Base-by-base conservation (phyloP, 352 stramenopile genomes). In the Pythium pyrilobum region DNA sequence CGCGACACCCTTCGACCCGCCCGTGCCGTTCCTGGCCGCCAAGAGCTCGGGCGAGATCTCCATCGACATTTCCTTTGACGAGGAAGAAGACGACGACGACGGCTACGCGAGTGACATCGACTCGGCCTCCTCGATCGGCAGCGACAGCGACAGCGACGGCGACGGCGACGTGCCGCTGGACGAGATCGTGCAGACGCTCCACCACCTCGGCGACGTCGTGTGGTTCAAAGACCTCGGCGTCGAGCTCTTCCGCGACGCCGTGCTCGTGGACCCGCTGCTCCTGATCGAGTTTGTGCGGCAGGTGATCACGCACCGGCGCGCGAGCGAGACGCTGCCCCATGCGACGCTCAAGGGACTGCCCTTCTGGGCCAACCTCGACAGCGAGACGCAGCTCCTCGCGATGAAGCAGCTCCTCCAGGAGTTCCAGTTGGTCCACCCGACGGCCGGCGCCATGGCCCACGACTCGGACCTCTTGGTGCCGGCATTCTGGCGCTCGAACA, bases 321-420 rank as follows among this genome's bases (percentile, higher is more conserved):
- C n/a, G 3, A 27, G 1, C 13, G 12, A n/a, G 4, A 12, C 18
- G 8, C 6, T 60, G 23, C 37, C 20, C 0, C 33, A 52, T 20
- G 4, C 6, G 29, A 20, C 12, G 18, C 44, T 52, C 12, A 29
- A 31, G 36, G 42, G 3, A 13, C 15, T 41, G n/a, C 23, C 41
- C 6, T 60, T 32, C 20, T 56, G 49, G 49, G 9, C 4, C 3
- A 11, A 33, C 15, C 3, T 56, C 4, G n/a, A 58, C 8, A 31
- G 31, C 8, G 28, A 63, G 7, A 39, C 13, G 3, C 45, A 51
- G 3, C 39, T 61, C 27, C 41, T 56, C 8, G 42, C 38, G 16
- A 41, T 67, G 23, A 71, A 71, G 38, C 24, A 46, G 33, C 44
- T 67, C 12, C 39, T 67, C 0, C 44, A 60, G 32, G 25, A 24